Conservation (phyloP, 495 filamentous ascomycete species). For the Amorphotheca resinae region DNA sequence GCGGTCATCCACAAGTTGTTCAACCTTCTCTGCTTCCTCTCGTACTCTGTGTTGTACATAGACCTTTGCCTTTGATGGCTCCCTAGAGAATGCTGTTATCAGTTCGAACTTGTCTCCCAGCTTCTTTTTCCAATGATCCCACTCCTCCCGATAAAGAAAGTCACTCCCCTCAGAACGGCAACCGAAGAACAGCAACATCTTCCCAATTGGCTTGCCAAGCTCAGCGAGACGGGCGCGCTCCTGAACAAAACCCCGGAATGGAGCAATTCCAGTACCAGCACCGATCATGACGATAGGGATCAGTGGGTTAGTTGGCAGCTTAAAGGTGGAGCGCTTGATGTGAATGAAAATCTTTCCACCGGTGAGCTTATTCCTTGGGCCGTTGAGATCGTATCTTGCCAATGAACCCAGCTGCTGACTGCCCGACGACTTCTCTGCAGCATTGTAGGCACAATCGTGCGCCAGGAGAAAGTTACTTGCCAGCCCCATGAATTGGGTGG, state of each 20-base stretch:
- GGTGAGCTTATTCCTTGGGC: not conserved
- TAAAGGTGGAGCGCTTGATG: slow-evolving; percentile 32
- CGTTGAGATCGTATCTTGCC: slow-evolving; percentile 23
- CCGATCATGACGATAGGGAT: slow-evolving; percentile 55
- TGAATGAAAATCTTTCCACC: not conserved
- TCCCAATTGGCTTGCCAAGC: slow-evolving; percentile 6
- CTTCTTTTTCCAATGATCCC: slow-evolving; percentile 14
- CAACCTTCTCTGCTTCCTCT: not conserved
- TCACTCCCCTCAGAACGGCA: slow-evolving; percentile 44
- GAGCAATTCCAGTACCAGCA: slow-evolving; percentile 41
- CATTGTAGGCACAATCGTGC: not conserved
- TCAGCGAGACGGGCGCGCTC: slow-evolving; percentile 17
- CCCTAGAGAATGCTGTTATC: not conserved
- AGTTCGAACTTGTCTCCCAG: not conserved
- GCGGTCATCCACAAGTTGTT: not conserved
- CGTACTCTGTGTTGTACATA: not conserved
- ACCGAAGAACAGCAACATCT: slow-evolving; percentile 44
- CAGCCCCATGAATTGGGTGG: slow-evolving; percentile 1
- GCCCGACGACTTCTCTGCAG: not conserved
- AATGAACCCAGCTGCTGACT: not conserved
- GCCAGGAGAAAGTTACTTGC: not conserved
- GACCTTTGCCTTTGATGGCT: not conserved
- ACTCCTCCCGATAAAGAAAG: slow-evolving; percentile 55
- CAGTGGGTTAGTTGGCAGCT: slow-evolving; percentile 42
- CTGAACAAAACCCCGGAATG: slow-evolving; percentile 44